These are phyloP conservation scores for Fusarium scirpi DNA, from an alignment of 2,329 filamentous ascomycete species.

Conservation along the genomic window DNA sequence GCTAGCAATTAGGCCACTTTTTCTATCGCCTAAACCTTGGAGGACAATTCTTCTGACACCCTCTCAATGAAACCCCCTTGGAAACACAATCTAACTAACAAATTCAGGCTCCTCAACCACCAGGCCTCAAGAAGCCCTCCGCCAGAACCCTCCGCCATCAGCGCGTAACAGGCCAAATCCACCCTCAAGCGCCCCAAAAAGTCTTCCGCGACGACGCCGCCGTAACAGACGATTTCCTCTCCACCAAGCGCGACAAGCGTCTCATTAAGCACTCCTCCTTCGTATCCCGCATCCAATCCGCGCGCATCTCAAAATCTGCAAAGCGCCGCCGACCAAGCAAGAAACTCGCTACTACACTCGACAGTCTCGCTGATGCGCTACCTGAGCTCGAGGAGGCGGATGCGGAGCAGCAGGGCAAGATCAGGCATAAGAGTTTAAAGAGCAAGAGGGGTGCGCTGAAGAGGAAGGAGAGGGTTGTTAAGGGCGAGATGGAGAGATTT, in stretches of 20 bases:
- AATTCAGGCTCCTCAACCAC: conserved; percentile 49
- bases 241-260: conserved; percentile 86
- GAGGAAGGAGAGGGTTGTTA: conserved; percentile 83
- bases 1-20: neutral
- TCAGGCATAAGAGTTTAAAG: conserved; percentile 80
- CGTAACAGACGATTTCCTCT: conserved; percentile 70
- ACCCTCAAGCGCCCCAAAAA: conserved; percentile 64
- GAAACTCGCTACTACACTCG: conserved; percentile 81
- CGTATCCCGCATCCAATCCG: conserved; percentile 78
- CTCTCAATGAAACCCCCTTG: neutral
- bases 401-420: conserved; percentile 65
- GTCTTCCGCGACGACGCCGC: conserved; percentile 64
- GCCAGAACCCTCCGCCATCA: conserved; percentile 68
- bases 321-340: conserved; percentile 71
- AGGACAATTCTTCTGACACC: neutral
- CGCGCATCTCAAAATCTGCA: conserved; percentile 40
- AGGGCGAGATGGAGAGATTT: conserved; percentile 85
- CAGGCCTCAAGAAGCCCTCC: conserved; percentile 65
- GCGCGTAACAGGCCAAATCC: conserved; percentile 61
- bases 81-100: neutral
- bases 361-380: conserved; percentile 82
- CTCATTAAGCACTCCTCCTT: conserved; percentile 84
- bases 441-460: conserved; percentile 84
- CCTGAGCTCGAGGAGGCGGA: conserved; percentile 69
- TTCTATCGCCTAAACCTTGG: neutral